A percentile compares a stretch with the other conserved stretches of the same genome.
phyloP scores from a whole-genome alignment of 495 filamentous ascomycete species.

The Neurospora discreta region DNA sequence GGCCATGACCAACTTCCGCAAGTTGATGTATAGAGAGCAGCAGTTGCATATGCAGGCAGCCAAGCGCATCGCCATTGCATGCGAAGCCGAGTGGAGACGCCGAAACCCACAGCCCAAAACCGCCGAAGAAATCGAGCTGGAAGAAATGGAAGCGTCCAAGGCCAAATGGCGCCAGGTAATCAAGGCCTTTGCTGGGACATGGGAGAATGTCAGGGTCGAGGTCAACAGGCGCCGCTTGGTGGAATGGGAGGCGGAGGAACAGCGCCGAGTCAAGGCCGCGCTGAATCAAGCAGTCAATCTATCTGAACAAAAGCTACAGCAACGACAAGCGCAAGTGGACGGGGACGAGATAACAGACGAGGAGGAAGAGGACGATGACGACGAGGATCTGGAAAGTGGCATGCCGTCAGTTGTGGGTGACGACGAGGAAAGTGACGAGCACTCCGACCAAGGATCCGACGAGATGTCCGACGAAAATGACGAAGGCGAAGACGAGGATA shows the following conservation, averaged over 20 bases:
- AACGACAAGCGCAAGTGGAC: conserved; percentile 33
- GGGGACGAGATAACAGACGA: conserved; percentile 31
- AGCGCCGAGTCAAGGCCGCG: conserved; percentile 66
- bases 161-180: conserved; percentile 53
- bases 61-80: conserved; percentile 51
- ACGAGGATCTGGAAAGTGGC: conserved; percentile 41
- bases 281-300: conserved; percentile 75
- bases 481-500: conserved; percentile 51
- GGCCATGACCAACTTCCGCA: conserved; percentile 70
- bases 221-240: conserved; percentile 61
- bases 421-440: conserved; percentile 17
- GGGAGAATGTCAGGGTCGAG: conserved; percentile 66
- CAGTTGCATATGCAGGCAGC: conserved; percentile 57
- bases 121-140: conserved; percentile 53
- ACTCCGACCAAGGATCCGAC: conserved; percentile 1
- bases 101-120: conserved; percentile 63
- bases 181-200: conserved; percentile 60
- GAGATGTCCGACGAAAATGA: conserved; percentile 37
- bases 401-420: conserved; percentile 38
- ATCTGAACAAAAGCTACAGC: conserved; percentile 46
- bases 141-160: conserved; percentile 41
- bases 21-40: conserved; percentile 64
- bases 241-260: conserved; percentile 78
- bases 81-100: conserved; percentile 48
- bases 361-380: conserved; percentile 36